Conservation (phyloP, 2,329 filamentous ascomycete genomes). For the Bipolaris gigantea region DNA sequence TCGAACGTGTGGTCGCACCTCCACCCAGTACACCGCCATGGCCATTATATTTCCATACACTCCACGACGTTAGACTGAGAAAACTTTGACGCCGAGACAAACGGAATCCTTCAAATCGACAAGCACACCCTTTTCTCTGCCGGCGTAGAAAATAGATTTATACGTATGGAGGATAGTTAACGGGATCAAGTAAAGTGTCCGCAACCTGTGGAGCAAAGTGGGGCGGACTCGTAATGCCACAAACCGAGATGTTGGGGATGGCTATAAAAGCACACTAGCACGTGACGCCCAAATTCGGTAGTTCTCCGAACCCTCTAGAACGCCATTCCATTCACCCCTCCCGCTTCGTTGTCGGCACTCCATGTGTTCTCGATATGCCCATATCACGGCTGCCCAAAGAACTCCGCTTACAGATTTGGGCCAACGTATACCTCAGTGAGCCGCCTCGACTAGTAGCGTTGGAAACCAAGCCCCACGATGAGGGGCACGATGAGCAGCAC, state of each 20-base stretch:
- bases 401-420: slow-evolving; percentile 28
- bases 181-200: slow-evolving; percentile 10
- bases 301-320: slow-evolving; percentile 1
- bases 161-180: slow-evolving; percentile 6
- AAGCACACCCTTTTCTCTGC: neutral
- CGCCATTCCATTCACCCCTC: neutral
- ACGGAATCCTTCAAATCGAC: neutral
- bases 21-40: neutral
- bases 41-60: neutral
- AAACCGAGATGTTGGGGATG: slow-evolving; percentile 3
- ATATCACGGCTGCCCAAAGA: slow-evolving; percentile 27
- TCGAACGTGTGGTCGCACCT: neutral
- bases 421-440: slow-evolving; percentile 21
- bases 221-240: slow-evolving; percentile 12
- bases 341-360: neutral
- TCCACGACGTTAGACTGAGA: neutral
- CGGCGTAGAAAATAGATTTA: too few species aligned
- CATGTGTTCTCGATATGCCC: slow-evolving; percentile 14
- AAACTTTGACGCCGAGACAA: slow-evolving; percentile 5
- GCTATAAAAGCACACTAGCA: neutral
- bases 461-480: slow-evolving; percentile 18
- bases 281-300: slow-evolving; percentile 8
- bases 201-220: slow-evolving; percentile 12
- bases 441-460: slow-evolving; percentile 25
- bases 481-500: slow-evolving; percentile 21